These are phyloP conservation scores for Daldinia childiae DNA, from an alignment of 495 filamentous ascomycete species.

Conservation along the genomic window DNA sequence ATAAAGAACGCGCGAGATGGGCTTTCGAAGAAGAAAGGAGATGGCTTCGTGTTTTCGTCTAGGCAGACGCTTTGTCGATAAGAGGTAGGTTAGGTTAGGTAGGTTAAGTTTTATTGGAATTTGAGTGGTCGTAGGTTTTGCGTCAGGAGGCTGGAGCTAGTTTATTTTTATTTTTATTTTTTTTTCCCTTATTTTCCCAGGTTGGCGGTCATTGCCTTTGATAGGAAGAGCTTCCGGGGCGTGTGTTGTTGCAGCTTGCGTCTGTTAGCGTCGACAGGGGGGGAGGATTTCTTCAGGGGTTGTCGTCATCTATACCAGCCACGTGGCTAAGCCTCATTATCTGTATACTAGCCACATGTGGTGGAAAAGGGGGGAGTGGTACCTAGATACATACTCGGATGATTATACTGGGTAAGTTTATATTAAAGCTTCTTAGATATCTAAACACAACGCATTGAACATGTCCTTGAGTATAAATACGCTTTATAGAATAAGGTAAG, in stretches of 20 bases:
- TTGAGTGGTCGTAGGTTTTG: constrained; percentile 9
- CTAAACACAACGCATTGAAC: too few species aligned
- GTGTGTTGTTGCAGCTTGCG: background rate
- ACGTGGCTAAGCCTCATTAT: background rate
- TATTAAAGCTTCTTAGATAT: too few species aligned
- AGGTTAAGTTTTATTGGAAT: constrained; percentile 19
- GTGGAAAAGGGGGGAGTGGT: background rate
- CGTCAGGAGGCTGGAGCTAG: constrained; percentile 20
- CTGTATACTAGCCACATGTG: background rate
- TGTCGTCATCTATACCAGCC: constrained; percentile 12
- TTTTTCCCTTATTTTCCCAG: background rate
- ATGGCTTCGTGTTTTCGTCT: too few species aligned
- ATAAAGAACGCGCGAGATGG: background rate
- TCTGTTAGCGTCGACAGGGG: constrained; percentile 12
- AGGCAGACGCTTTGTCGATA: constrained; percentile 20
- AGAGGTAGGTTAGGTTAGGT: background rate
- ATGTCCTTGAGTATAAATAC: background rate
- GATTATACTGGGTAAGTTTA: too few species aligned
- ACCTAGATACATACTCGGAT: background rate
- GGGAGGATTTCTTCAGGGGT: background rate
- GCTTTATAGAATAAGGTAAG: background rate
- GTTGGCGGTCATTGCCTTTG: background rate
- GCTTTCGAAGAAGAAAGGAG: too few species aligned
- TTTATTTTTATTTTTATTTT: constrained; percentile 4
- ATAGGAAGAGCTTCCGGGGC: background rate